phyloP scores from a whole-genome alignment of 768 basidiomycete genomes.

The Antrodiella citrinella region DNA sequence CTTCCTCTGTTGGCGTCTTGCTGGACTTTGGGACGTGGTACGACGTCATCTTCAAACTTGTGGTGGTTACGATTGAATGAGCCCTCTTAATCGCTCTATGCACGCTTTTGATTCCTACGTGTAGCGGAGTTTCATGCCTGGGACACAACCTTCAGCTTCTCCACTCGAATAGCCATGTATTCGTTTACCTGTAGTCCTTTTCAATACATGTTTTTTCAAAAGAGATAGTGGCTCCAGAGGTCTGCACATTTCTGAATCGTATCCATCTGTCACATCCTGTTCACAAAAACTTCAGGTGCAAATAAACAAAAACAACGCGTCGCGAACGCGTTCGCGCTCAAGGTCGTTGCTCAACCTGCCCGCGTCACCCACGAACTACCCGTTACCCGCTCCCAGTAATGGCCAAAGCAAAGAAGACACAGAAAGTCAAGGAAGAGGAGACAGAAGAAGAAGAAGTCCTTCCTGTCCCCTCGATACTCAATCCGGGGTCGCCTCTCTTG shows the following conservation, averaged over 20 bases:
- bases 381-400: not conserved
- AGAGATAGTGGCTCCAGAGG: too few relatives aligned
- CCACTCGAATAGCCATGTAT: too few relatives aligned
- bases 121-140: slow-evolving; percentile 81
- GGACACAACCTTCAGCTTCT: slow-evolving; percentile 42
- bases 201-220: too few relatives aligned
- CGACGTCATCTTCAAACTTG: slow-evolving; percentile 26
- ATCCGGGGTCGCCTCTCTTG: slow-evolving; percentile 47
- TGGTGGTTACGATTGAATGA: slow-evolving; percentile 43
- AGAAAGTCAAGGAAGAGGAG: not conserved
- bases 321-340: not conserved
- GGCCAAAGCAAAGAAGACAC: not conserved
- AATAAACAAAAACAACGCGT: slow-evolving; percentile 8
- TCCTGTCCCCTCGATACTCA: slow-evolving; percentile 48
- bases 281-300: too few relatives aligned
- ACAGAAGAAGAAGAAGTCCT: not conserved
- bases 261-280: too few relatives aligned
- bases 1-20: slow-evolving; percentile 52
- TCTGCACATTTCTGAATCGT: too few relatives aligned
- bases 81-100: slow-evolving; percentile 84
- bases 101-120: slow-evolving; percentile 48
- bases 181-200: too few relatives aligned
- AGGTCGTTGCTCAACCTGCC: not conserved
- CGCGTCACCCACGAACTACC: not conserved
- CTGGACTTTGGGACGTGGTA: slow-evolving; percentile 41